A percentile compares a stretch with the other conserved stretches of the same genome.
These are phyloP conservation scores for Phialophora verrucosa DNA, from an alignment of 2,329 filamentous ascomycete genomes.

Conservation along the genomic window DNA sequence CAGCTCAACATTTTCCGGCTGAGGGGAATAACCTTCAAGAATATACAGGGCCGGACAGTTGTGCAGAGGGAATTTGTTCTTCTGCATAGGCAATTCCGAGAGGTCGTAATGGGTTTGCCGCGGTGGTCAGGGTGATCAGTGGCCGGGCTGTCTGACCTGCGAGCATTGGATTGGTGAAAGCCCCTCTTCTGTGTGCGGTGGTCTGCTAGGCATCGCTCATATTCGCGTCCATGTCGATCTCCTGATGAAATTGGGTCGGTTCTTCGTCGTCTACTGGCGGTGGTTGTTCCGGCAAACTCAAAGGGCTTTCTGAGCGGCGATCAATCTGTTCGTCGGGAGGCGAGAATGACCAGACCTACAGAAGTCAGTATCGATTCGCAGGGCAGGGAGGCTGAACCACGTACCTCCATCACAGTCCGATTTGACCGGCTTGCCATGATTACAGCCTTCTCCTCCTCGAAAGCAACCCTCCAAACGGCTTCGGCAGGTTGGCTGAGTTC, in stretches of 20 bases:
- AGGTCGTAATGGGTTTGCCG: background rate
- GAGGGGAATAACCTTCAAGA: background rate
- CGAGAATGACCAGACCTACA: constrained; percentile 90
- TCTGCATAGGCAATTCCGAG: background rate
- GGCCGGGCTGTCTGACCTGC: background rate
- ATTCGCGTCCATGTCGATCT: constrained; percentile 28
- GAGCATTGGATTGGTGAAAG: background rate
- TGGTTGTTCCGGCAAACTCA: constrained; percentile 49
- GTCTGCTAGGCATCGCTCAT: constrained; percentile 33
- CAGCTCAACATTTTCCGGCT: background rate
- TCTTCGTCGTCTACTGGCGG: constrained; percentile 22
- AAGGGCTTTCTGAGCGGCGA: constrained; percentile 48
- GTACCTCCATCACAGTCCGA: constrained; percentile 96
- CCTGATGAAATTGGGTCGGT: constrained; percentile 19
- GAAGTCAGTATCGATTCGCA: constrained; percentile 10
- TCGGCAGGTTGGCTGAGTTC: constrained; percentile 91
- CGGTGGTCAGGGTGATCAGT: background rate
- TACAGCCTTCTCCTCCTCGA: constrained; percentile 97
- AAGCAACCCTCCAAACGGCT: constrained; percentile 96
- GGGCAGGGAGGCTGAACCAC: constrained; percentile 42
- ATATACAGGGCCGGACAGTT: background rate
- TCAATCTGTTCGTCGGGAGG: constrained; percentile 70
- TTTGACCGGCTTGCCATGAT: constrained; percentile 85
- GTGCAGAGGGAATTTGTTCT: background rate
- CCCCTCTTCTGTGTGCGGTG: background rate